Evolutionary conservation across 805 yeast genomes (phyloP).

Genomic region (Ogataea corticis): DNA sequence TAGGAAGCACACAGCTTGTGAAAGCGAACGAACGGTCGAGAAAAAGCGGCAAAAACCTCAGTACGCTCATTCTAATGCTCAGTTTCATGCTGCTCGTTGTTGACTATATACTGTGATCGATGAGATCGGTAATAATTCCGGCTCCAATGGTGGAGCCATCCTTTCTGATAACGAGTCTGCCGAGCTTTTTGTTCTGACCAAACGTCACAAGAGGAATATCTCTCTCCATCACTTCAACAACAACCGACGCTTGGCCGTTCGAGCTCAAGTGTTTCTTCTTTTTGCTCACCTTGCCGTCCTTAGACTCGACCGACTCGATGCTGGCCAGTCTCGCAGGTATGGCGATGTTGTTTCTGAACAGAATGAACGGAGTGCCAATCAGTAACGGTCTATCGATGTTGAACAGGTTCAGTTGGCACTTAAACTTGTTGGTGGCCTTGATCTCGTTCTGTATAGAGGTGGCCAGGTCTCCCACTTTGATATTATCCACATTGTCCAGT

Average conservation of each 20-base stretch:
- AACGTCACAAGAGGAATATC: constrained; percentile 55
- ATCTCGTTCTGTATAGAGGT: constrained; percentile 35
- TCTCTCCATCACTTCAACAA: constrained; percentile 48
- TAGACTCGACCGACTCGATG: constrained; percentile 36
- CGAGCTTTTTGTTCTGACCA: constrained; percentile 50
- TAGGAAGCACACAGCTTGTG: constrained; percentile 70
- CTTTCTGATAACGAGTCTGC: constrained; percentile 67
- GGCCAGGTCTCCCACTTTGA: constrained; percentile 68
- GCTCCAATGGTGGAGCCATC: constrained; percentile 72
- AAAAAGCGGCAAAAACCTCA: constrained; percentile 56
- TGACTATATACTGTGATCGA: constrained; percentile 43
- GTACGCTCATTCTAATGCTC: constrained; percentile 52
- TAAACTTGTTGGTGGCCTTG: constrained; percentile 47
- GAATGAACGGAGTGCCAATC: constrained; percentile 74
- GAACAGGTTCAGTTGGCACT: constrained; percentile 63
- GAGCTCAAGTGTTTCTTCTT: constrained; percentile 57
- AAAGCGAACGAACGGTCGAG: constrained; percentile 70
- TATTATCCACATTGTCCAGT: constrained; percentile 40
- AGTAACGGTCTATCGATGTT: constrained; percentile 70
- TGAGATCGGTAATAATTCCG: constrained; percentile 26
- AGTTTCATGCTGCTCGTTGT: constrained; percentile 57
- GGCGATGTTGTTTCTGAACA: constrained; percentile 74
- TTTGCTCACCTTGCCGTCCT: constrained; percentile 46
- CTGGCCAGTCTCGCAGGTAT: constrained; percentile 66
- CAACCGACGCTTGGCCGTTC: constrained; percentile 59